Evolutionary conservation across 352 stramenopile genomes (phyloP).

Genomic region (Elongisporangium anandrum): DNA sequence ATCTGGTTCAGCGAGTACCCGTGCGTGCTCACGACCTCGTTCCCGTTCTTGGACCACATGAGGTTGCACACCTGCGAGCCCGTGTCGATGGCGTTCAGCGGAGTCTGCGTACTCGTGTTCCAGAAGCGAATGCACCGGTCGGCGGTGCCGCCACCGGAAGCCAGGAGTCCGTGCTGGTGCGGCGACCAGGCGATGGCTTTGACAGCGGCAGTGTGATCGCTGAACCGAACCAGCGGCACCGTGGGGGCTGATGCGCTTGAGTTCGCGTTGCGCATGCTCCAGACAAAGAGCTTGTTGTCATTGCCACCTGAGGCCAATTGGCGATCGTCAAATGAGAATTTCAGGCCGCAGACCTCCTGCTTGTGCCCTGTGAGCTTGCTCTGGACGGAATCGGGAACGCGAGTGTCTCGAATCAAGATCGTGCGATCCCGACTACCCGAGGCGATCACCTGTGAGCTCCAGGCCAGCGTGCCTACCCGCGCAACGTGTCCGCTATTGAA

Average conservation of each 20-base stretch:
- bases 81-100: conserved; percentile 93
- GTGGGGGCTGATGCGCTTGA: conserved; percentile 21
- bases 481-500: conserved; percentile 80
- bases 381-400: conserved; percentile 52
- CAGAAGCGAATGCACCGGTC: conserved; percentile 97
- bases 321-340: conserved; percentile 94
- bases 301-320: conserved; percentile 94
- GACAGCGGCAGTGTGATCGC: conserved; percentile 95
- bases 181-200: conserved; percentile 98
- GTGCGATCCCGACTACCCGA: conserved; percentile 93
- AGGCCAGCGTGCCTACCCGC: conserved; percentile 92
- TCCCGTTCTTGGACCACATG: conserved; percentile 96
- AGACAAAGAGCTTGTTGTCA: conserved; percentile 98
- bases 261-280: conserved; percentile 74
- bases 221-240: conserved; percentile 87
- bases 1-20: conserved; percentile 98
- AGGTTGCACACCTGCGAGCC: conserved; percentile 97
- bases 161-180: conserved; percentile 94
- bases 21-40: conserved; percentile 98
- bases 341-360: conserved; percentile 94
- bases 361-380: conserved; percentile 65
- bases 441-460: conserved; percentile 88
- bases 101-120: conserved; percentile 92
- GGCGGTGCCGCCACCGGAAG: conserved; percentile 94
- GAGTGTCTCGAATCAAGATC: conserved; percentile 92